A percentile compares a stretch with the other conserved stretches of the same genome.
Conservation (phyloP, 805 yeast genomes). For the Scheffersomyces lignosus region DNA sequence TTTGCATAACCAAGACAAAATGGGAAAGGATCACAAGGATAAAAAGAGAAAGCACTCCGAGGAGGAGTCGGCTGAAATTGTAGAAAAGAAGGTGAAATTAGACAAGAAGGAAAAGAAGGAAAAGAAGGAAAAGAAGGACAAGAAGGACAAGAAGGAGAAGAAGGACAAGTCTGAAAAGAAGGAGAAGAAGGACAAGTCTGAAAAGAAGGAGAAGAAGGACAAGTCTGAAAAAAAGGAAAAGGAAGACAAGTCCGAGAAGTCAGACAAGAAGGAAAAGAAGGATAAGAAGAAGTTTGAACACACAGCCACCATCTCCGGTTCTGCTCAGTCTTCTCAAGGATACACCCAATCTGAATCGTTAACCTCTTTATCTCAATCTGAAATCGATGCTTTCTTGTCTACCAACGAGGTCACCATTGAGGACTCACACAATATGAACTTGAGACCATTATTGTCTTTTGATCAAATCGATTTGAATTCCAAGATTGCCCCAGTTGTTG, state of each 20-base stretch:
- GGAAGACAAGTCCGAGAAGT: slow-evolving; percentile 23
- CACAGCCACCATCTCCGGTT: slow-evolving; percentile 8
- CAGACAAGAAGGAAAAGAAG: slow-evolving; percentile 17
- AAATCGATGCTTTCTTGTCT: slow-evolving; percentile 59
- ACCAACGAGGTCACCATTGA: slow-evolving; percentile 80
- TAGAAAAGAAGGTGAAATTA: slow-evolving; percentile 25
- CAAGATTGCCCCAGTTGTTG: slow-evolving; percentile 58
- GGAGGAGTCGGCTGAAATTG: slow-evolving; percentile 22
- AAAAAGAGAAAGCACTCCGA: slow-evolving; percentile 28
- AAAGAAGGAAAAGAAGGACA: slow-evolving; percentile 23
- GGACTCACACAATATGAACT: slow-evolving; percentile 52
- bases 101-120: slow-evolving; percentile 34
- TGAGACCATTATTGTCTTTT: slow-evolving; percentile 73
- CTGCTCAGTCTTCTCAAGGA: slow-evolving; percentile 12
- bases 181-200: slow-evolving; percentile 23
- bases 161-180: slow-evolving; percentile 16
- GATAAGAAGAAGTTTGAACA: slow-evolving; percentile 6
- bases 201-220: slow-evolving; percentile 18
- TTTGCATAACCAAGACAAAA: neutral
- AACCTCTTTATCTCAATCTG: slow-evolving; percentile 47
- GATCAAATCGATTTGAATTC: slow-evolving; percentile 53
- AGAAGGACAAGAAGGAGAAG: slow-evolving; percentile 28
- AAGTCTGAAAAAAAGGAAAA: slow-evolving; percentile 17
- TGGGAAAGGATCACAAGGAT: slow-evolving; percentile 24
- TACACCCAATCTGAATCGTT: slow-evolving; percentile 43